phyloP scores from a whole-genome alignment of 495 filamentous ascomycete species.

The Tuber aestivum region DNA sequence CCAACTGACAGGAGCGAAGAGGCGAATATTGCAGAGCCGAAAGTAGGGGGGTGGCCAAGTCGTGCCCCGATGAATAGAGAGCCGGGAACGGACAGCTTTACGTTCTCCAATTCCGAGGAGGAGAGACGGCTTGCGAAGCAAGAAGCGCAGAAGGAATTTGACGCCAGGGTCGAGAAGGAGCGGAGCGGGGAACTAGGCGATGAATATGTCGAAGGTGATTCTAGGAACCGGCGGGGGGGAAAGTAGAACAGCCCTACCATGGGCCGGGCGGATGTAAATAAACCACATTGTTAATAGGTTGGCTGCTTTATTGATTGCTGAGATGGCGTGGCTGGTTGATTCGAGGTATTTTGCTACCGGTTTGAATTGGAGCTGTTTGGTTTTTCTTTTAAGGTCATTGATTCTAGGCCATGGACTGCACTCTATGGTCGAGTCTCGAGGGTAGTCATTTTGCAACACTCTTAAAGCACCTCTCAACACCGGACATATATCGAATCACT shows the following conservation, averaged over 20 bases:
- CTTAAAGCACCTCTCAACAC: not conserved
- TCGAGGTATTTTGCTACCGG: not conserved
- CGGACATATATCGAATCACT: not conserved
- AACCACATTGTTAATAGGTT: not conserved
- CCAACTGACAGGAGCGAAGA: not conserved
- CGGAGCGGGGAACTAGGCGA: slow-evolving; percentile 40
- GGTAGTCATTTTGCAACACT: not conserved
- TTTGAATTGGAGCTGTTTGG: not conserved
- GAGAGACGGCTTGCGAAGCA: slow-evolving; percentile 46
- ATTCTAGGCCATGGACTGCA: not conserved
- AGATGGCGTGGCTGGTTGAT: not conserved
- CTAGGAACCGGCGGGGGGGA: slow-evolving; percentile 7
- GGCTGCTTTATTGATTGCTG: not conserved
- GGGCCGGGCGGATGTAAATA: not conserved
- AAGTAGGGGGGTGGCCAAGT: slow-evolving; percentile 41
- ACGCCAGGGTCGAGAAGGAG: slow-evolving; percentile 50
- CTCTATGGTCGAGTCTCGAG: not conserved
- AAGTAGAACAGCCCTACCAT: not conserved
- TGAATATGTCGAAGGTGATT: slow-evolving; percentile 24
- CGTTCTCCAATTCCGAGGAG: slow-evolving; percentile 45
- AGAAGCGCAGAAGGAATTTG: slow-evolving; percentile 53
- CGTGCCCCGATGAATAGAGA: slow-evolving; percentile 10
- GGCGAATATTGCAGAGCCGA: not conserved
- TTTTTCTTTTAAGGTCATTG: not conserved
- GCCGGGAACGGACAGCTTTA: slow-evolving; percentile 45